phyloP scores from a whole-genome alignment of 129 eudicot genomes.

The Flaveria bidentis region DNA sequence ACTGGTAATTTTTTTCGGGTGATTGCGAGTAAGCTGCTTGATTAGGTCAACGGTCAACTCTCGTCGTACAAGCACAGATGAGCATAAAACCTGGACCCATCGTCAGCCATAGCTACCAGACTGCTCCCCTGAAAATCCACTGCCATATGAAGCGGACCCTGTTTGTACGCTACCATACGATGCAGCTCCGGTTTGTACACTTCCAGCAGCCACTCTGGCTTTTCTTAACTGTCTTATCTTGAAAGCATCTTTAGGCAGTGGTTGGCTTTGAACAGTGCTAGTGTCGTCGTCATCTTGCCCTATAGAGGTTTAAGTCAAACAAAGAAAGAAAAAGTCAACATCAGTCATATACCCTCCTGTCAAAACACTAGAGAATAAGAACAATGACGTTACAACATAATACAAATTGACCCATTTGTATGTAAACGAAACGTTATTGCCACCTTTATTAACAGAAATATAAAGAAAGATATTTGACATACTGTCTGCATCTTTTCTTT shows the following conservation, averaged over 20 bases:
- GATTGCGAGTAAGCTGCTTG: neutral
- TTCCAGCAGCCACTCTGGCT: slow-evolving; percentile 48
- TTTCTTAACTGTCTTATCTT: slow-evolving; percentile 79
- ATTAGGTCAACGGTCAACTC: slow-evolving; percentile 11
- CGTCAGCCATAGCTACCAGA: slow-evolving; percentile 70
- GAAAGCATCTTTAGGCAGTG: slow-evolving; percentile 81
- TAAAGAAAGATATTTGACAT: slow-evolving; percentile 35
- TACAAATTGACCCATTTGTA: neutral
- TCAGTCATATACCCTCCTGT: too few species aligned
- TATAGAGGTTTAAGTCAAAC: slow-evolving; percentile 17
- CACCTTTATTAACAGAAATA: neutral
- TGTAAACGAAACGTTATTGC: neutral
- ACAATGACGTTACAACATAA: too few species aligned
- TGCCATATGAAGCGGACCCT: slow-evolving; percentile 92
- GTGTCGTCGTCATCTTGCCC: slow-evolving; percentile 92
- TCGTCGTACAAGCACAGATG: neutral
- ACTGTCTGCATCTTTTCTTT: slow-evolving; percentile 73
- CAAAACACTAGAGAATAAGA: too few species aligned
- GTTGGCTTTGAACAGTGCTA: slow-evolving; percentile 72
- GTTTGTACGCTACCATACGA: slow-evolving; percentile 74
- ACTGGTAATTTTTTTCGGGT: neutral
- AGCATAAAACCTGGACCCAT: neutral
- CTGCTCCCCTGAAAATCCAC: slow-evolving; percentile 80
- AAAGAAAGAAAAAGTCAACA: neutral
- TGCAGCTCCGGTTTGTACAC: slow-evolving; percentile 55